Conservation (phyloP, 1,284 basidiomycete genomes). For the Tausonia pullulans region DNA sequence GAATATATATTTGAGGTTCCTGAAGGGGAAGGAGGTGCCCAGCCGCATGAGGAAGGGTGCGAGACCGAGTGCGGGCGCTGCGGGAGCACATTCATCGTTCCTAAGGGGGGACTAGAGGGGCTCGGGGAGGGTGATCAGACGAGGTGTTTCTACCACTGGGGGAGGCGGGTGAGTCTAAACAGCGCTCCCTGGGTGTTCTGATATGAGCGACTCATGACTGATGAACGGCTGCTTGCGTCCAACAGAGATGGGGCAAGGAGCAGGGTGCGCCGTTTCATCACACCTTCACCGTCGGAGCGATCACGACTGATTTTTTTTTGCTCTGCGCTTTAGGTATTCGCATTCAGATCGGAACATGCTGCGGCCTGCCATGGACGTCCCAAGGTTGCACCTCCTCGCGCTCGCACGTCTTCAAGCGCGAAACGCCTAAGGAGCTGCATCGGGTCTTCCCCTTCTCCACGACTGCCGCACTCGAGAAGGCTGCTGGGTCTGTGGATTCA, state of each 20-base stretch:
- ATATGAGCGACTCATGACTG: no score
- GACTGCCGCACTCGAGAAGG: slow-evolving; percentile 32
- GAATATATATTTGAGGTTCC: slow-evolving; percentile 63
- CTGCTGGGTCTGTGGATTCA: slow-evolving; percentile 9
- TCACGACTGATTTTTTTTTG: slow-evolving; percentile 44
- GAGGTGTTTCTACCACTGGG: slow-evolving; percentile 74
- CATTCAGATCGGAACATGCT: slow-evolving; percentile 26
- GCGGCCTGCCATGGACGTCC: slow-evolving; percentile 18
- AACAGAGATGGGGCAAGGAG: slow-evolving; percentile 19
- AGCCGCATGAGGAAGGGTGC: slow-evolving; percentile 56
- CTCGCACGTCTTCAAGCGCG: slow-evolving; percentile 67
- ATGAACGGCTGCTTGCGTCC: slow-evolving; percentile 45
- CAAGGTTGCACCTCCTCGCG: slow-evolving; percentile 30
- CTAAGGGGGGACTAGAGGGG: slow-evolving; percentile 29
- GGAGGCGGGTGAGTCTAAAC: slow-evolving; percentile 40
- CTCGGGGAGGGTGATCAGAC: slow-evolving; percentile 40
- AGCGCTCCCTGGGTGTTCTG: slow-evolving; percentile 37
- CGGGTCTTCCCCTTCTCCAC: slow-evolving; percentile 58
- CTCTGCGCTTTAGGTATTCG: slow-evolving; percentile 42
- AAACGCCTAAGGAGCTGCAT: slow-evolving; percentile 56
- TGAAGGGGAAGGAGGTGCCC: slow-evolving; percentile 44
- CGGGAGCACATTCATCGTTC: slow-evolving; percentile 51
- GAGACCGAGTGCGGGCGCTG: slow-evolving; percentile 66
- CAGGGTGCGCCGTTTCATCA: slow-evolving; percentile 25
- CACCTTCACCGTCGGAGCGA: slow-evolving; percentile 18